Base-by-base conservation (phyloP, 805 yeast genomes). In the Pichia kluyveri region DNA sequence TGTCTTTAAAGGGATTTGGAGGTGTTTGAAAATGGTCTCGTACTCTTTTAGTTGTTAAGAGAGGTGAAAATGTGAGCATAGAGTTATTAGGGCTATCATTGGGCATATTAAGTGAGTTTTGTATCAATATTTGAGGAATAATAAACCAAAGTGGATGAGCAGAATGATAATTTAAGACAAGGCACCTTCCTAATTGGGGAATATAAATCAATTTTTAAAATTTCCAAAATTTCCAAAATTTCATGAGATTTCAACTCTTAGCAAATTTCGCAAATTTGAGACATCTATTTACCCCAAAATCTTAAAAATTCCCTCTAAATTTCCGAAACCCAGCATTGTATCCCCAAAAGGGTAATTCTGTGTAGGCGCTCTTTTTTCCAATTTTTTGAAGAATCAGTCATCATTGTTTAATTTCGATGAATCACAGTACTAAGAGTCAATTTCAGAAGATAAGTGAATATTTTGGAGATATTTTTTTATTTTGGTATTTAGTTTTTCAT, bases 31-130 rank as follows among this genome's bases (percentile, higher is more conserved):
- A 63, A 39, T 61, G 60, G 49, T 66, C 70, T 45, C 57, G 56
- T 18, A 63, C 55, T 31, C 57, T 53, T 43, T 59, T 56, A 42
- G 61, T 60, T 5, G 71, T 67, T 31, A 83, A 69, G 55, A 79
- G 68, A 0, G 93, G 91, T 4, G 90, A 83, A 28, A 85, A 83
- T 28, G 82, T 82, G 43, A 85, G 64, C 5, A 89, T 83, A 1
- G 91, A 83, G 52, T 77, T 82, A 60, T 82, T 60, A 11, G 42
- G 27, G 23, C 39, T 37, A 18, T 37, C 23, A 3, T 54, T 49
- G 2, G 63, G 45, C 65, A 62, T 60, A 18, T 40, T 37, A 1
- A 4, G 6, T 23, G 26, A 5, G 7, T 5, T 23, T 4, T 23
- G 7, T 23, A 6, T 3, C 26, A 23, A 23, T 23, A 23, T 23